Base-by-base conservation (phyloP, 345 rosid species). In the Eucalyptus cladocalyx region DNA sequence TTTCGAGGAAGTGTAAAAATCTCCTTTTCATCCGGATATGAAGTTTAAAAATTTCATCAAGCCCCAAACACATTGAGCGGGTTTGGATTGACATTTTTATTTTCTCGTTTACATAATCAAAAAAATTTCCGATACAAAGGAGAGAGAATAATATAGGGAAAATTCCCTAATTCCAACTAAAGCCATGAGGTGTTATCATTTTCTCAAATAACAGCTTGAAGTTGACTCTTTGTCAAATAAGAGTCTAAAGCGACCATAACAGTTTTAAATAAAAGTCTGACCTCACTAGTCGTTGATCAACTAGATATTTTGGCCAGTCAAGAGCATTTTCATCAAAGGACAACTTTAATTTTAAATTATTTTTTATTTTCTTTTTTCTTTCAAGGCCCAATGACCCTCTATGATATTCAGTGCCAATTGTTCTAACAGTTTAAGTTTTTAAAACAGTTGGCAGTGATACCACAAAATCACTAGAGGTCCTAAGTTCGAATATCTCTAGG, bases 401-500 rank as follows among this genome's bases (percentile, higher is more conserved):
- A 4, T 56, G 13, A 10, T 56, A 23, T 24, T 1, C 4, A 2
- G 0, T 53, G 1, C 5, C 5, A 21, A 53, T 2, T 53, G 5
- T 53, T 19, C 5, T 53, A 53, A 53, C 1, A 8, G 1, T 53
- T 53, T 53, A 53, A 53, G 11, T 2, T 21, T 53, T 53, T 53
- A 53, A 53, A 51, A 53, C 1, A 53, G 0, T 53, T 19, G 10
- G 5, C 0, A 3, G 10, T 19, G 24, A 53, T 53, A 53, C 4
- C 56, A 53, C 10, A 53, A 19, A 53, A 53, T 53, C 24, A 19
- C 11, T 19, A 53, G 11, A 53, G 5, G 5, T 53, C 26, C 5
- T 53, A 19, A 53, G 11, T 53, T 53, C 1, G 11, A 53, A 53
- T 53, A 8, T 53, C 10, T 53, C 26, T 53, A 53, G 58, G 5